These are phyloP conservation scores for Claviceps sorghi DNA, from an alignment of 2,329 filamentous ascomycete genomes.

Conservation along the genomic window DNA sequence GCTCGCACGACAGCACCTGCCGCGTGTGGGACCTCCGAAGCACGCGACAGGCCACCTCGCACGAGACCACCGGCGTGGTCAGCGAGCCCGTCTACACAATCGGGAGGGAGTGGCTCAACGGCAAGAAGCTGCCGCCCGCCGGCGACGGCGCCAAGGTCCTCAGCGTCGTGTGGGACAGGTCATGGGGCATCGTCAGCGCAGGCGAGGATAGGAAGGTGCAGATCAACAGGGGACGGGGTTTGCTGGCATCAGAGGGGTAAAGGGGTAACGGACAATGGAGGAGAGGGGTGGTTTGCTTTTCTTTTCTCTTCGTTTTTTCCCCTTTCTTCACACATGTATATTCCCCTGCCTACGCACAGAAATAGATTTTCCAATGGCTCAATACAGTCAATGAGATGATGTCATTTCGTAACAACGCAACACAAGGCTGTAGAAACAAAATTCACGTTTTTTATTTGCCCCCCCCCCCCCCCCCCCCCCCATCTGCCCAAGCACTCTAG, in stretches of 20 bases:
- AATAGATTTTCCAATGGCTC: no score
- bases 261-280: no score
- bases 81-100: constrained; percentile 64
- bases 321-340: no score
- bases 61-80: constrained; percentile 49
- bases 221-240: constrained; percentile 57
- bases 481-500: no score
- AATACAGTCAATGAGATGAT: no score
- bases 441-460: no score
- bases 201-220: constrained; percentile 93
- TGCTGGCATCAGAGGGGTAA: constrained; percentile 24
- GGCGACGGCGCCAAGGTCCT: constrained; percentile 88
- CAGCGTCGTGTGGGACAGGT: constrained; percentile 69
- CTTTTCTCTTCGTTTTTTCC: no score
- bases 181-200: constrained; percentile 76
- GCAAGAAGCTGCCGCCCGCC: constrained; percentile 48
- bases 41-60: constrained; percentile 41
- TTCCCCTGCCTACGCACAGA: no score
- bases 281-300: no score
- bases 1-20: constrained; percentile 83
- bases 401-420: no score
- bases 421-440: no score
- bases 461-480: no score
- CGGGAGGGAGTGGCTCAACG: constrained; percentile 55
- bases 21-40: constrained; percentile 86